phyloP scores from a whole-genome alignment of 2,329 filamentous ascomycete genomes.

The Cephalotrichum gorgonifer region DNA sequence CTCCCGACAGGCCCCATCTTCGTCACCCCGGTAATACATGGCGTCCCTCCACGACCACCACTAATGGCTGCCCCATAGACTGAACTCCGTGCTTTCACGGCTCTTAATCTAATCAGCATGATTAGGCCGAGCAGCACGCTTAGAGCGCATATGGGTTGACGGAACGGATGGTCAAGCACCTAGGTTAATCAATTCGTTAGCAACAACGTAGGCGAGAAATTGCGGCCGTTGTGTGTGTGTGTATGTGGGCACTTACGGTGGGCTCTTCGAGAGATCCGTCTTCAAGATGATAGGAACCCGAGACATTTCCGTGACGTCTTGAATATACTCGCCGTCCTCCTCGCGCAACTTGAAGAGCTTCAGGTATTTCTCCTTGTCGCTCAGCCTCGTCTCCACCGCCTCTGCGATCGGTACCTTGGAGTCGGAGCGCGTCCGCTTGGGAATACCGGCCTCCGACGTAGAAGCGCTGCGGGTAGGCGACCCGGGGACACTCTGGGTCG shows the following conservation, averaged over 20 bases:
- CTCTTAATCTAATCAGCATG: too few relatives aligned
- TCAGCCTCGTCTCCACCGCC: conserved; percentile 67
- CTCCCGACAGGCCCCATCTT: too few relatives aligned
- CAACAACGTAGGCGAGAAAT: conserved; percentile 7
- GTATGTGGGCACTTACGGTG: conserved; percentile 65
- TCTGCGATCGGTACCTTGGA: conserved; percentile 76
- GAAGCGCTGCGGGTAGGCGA: conserved; percentile 71
- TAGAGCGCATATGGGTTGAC: conserved; percentile 67
- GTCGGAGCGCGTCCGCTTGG: conserved; percentile 86
- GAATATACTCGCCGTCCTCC: conserved; percentile 90
- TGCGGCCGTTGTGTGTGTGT: too few relatives aligned
- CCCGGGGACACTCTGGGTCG: conserved; percentile 89
- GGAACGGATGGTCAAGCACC: conserved; percentile 74
- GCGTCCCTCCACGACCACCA: too few relatives aligned
- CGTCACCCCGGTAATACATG: too few relatives aligned
- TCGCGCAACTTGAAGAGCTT: conserved; percentile 83
- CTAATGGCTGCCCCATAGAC: too few relatives aligned
- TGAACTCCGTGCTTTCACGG: too few relatives aligned
- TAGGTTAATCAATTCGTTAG: conserved; percentile 30
- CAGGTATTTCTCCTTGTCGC: conserved; percentile 93
- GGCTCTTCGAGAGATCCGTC: conserved; percentile 97
- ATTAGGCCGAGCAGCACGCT: too few relatives aligned
- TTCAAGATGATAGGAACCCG: conserved; percentile 95
- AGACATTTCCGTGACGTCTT: conserved; percentile 97
- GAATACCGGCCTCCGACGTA: conserved; percentile 37